Percentiles rank a stretch among this genome's conserved stretches.
These are phyloP conservation scores for Vitis rupestris DNA, from an alignment of 164 flowering plant genomes.

Conservation along the genomic window DNA sequence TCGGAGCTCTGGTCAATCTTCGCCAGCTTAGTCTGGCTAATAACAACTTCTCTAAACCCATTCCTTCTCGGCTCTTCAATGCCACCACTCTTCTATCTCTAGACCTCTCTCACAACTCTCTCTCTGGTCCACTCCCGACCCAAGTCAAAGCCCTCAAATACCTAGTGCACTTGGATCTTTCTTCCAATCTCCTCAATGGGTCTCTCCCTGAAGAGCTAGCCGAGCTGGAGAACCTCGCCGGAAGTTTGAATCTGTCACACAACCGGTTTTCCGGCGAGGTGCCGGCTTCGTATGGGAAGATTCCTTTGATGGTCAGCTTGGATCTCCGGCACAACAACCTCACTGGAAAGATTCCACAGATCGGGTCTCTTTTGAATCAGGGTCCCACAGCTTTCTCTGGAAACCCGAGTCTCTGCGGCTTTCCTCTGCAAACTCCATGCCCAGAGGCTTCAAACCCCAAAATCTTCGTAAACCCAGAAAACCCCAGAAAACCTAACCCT, in stretches of 20 bases:
- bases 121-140: constrained; percentile 60
- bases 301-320: constrained; percentile 66
- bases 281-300: constrained; percentile 62
- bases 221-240: constrained; percentile 43
- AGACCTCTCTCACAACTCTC: constrained; percentile 73
- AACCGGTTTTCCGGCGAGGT: constrained; percentile 70
- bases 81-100: constrained; percentile 49
- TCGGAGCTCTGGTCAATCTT: constrained; percentile 64
- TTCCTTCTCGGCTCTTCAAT: constrained; percentile 59
- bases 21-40: constrained; percentile 42
- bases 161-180: constrained; percentile 55
- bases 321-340: constrained; percentile 77
- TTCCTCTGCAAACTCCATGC: constrained; percentile 63
- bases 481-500: constrained; percentile 25
- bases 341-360: constrained; percentile 69
- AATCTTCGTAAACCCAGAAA: constrained; percentile 1
- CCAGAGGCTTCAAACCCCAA: constrained; percentile 44
- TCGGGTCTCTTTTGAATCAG: constrained; percentile 79
- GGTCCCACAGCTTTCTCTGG: constrained; percentile 94
- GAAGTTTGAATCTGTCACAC: constrained; percentile 69
- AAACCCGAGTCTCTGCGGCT: constrained; percentile 85
- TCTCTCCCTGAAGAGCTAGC: constrained; percentile 53
- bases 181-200: constrained; percentile 71
- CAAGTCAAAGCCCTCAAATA: constrained; percentile 39
- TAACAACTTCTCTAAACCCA: constrained; percentile 59